Percentiles rank a stretch among this genome's conserved stretches.
Conservation (phyloP, 2,329 filamentous ascomycete genomes). For the Madurella fahalii region DNA sequence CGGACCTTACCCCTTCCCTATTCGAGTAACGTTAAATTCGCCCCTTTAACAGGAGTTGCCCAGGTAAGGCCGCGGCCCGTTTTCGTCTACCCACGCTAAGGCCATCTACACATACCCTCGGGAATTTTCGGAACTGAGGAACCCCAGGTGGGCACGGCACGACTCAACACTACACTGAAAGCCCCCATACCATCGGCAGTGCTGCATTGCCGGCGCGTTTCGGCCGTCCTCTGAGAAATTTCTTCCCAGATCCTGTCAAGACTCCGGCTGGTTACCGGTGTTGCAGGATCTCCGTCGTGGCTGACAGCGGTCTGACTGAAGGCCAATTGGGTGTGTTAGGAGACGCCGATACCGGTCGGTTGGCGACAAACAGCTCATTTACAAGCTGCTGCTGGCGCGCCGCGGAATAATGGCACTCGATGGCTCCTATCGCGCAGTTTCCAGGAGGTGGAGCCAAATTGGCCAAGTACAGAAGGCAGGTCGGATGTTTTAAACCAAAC, state of each 20-base stretch:
- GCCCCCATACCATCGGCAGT: neutral
- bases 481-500: conserved; percentile 8
- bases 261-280: neutral
- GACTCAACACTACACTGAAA: neutral
- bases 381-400: conserved; percentile 4
- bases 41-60: neutral
- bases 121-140: conserved; percentile 20
- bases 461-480: conserved; percentile 2
- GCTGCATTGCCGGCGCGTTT: neutral
- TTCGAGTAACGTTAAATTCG: neutral
- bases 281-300: conserved; percentile 8
- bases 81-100: conserved; percentile 22
- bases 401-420: conserved; percentile 6
- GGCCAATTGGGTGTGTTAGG: neutral
- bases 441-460: conserved; percentile 3
- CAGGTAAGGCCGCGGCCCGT: conserved; percentile 12
- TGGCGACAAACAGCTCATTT: conserved; percentile 1
- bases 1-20: neutral
- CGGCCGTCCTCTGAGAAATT: neutral
- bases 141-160: neutral
- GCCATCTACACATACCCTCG: conserved; percentile 11
- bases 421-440: conserved; percentile 3
- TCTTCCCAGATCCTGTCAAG: neutral
- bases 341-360: conserved; percentile 13
- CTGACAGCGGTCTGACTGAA: neutral